Evolutionary conservation across 2,329 filamentous ascomycete species (phyloP), one percentile per base, ranked within the genome.

Genomic region (Furcasterigmium sp.): DNA sequence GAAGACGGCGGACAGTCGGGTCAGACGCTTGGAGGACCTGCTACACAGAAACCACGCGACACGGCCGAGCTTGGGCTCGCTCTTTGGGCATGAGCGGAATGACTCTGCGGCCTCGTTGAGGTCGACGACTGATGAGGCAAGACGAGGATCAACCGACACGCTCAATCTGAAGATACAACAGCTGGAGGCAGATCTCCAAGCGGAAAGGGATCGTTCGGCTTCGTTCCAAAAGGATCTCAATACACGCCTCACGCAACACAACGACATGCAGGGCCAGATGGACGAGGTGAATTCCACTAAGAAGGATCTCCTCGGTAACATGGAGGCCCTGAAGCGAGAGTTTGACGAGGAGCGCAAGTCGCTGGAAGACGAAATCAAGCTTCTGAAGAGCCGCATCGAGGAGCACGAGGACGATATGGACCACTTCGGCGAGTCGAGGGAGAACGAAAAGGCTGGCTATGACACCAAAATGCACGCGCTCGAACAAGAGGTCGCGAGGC

Each of bases 401-500:
- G 89, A 97, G 53, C 77, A 86, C 6, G 93, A 98, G 63, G 91
- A 96, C 55, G 91, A 95, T 57, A 79, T 97, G 41, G 91, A 96
- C 54, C 78, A 89, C 46, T 79, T 91, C 43, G 76, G 88, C 34
- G 88, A 89, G 54, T 90, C 86, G 32, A 79, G 87, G 35, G 89
- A 96, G 52, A 84, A 94, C 52, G 87, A 93, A 55, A 87, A 83
- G 56, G 80, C 78, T 4, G 76, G 77, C 3, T 75, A 83, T 36
- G 84, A 91, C 49, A 79, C 85, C 37, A 82, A 75, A 45, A 70
- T 90, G 25, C 80, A 80, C 37, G 70, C 73, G 8, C 73, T 95
- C 1, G 79, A 90, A 54, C 70, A 77, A 14, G 86, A 95, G 53
- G 66, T 95, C 14, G 80, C 87, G 43, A 76, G 74, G 39, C 61